Evolutionary conservation across 2,329 filamentous ascomycete genomes (phyloP), one percentile per base, ranked within the genome.

Genomic region (Aspergillus fumigatiaffinis): DNA sequence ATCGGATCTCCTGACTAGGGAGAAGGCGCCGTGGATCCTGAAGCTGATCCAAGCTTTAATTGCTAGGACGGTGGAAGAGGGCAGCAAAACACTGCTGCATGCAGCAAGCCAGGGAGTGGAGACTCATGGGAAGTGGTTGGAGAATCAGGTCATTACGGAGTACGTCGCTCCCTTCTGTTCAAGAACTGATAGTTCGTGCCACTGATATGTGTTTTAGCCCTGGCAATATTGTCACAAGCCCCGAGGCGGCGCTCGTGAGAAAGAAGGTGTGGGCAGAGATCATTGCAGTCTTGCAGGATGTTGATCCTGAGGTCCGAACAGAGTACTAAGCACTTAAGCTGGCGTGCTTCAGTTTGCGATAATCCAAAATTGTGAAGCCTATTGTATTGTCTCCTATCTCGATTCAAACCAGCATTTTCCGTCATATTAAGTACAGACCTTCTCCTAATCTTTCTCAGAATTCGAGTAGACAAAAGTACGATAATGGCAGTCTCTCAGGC

Each of bases 21-120:
- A 58, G 35, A 53, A 56, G 35, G 59, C 42, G 41, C 59, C 59
- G 51, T 56, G 42, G 56, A 41, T 56, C 9, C n/a, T 60, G 29
- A 60, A 55, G 32, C 17, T 60, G 25, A n/a, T 60, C 3, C 56
- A 60, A 38, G 38, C 28, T 20, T 50, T 52, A 25, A 50, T 56
- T 48, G 59, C 51, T 7, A 52, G 59, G 48, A 59, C 47, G 21
- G 56, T 53, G 5, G 50, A 56, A 26, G 53, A 56, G n/a, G 56
- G 59, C 25, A 54, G 59, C 32, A 60, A 60, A 48, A 60, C 59
- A n/a, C 21, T 60, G 14, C 46, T 60, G 25, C 51, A 59, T 53
- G 56, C 53, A 2, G 53, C 25, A n/a, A 50, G 29, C 1, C 44
- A 50, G 32, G 59, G 59, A 21, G n/a, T 25, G 7, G 53, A 56